Conservation (phyloP, 1,284 basidiomycete species). For the Apiotrichum siamense region DNA sequence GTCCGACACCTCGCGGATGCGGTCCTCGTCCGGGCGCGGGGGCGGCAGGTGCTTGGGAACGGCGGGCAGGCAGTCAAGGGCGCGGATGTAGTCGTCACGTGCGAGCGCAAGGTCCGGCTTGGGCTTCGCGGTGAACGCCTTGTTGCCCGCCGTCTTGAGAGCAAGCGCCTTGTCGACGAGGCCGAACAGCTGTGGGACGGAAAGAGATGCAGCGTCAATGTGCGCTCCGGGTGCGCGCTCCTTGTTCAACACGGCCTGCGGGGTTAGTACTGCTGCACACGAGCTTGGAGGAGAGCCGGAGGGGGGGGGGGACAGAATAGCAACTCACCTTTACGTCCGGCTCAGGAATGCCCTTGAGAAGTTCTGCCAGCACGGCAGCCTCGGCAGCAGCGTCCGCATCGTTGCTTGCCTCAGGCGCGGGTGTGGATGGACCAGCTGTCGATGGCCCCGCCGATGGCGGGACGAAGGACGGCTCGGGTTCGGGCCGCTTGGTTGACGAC, state of each 20-base stretch:
- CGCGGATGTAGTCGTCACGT: conserved; percentile 26
- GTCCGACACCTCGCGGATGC: conserved; percentile 28
- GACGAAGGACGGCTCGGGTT: not conserved
- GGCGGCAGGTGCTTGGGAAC: conserved; percentile 10
- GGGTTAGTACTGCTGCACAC: no score
- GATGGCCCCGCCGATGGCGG: not conserved
- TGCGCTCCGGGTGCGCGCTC: not conserved
- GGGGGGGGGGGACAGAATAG: not conserved
- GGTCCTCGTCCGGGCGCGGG: conserved; percentile 3
- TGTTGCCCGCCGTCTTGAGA: conserved; percentile 36
- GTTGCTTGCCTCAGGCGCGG: not conserved
- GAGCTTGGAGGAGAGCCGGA: no score
- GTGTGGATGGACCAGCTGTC: not conserved
- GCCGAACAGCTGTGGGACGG: conserved; percentile 13
- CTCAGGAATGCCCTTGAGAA: not conserved
- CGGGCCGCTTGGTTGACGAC: not conserved
- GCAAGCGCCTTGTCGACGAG: conserved; percentile 24
- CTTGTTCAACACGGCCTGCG: not conserved
- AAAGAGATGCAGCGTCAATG: not conserved
- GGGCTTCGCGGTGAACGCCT: conserved; percentile 28
- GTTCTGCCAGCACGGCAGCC: not conserved
- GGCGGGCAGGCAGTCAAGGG: conserved; percentile 27
- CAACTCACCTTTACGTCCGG: not conserved
- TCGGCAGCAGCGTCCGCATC: not conserved
- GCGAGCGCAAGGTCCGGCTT: conserved; percentile 25